Evolutionary conservation across 2,329 filamentous ascomycete species (phyloP).

Genomic region (Calonectria henricotiae): DNA sequence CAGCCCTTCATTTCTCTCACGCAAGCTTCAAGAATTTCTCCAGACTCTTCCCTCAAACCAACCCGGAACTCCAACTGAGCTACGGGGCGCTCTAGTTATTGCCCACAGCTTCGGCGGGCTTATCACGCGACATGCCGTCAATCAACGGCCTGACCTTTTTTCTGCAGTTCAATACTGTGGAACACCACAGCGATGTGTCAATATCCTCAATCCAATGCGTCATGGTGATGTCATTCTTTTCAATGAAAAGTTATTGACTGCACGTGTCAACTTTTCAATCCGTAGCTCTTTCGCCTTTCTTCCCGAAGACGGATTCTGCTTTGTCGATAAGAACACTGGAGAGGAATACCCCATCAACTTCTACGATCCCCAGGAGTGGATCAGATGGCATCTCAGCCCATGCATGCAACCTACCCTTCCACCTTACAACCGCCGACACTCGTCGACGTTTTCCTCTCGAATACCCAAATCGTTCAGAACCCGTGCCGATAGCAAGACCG

Average conservation of each 20-base stretch:
- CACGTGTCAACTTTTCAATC: conserved; percentile 93
- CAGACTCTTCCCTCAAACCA: conserved; percentile 83
- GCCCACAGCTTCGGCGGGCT: conserved; percentile 91
- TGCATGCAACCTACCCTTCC: conserved; percentile 81
- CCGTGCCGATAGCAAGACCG: conserved; percentile 63
- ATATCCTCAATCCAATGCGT: conserved; percentile 89
- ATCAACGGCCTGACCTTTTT: conserved; percentile 87
- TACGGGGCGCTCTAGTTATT: conserved; percentile 83
- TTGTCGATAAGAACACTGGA: conserved; percentile 86
- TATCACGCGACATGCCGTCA: conserved; percentile 90
- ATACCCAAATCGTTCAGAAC: conserved; percentile 64
- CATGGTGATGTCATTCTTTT: conserved; percentile 95
- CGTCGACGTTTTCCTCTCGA: conserved; percentile 66
- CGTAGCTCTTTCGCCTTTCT: conserved; percentile 89
- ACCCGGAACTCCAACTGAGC: conserved; percentile 65
- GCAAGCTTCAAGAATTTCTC: conserved; percentile 81
- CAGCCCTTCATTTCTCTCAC: conserved; percentile 83
- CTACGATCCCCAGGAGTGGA: conserved; percentile 85
- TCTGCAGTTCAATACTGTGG: conserved; percentile 90
- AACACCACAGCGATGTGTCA: conserved; percentile 88
- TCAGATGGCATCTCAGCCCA: conserved; percentile 83
- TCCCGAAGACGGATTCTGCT: conserved; percentile 89
- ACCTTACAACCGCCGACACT: conserved; percentile 63
- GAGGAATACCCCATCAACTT: conserved; percentile 89
- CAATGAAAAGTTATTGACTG: conserved; percentile 90